Evolutionary conservation across 1,284 basidiomycete genomes (phyloP).

Genomic region (Meripilus lineatus): DNA sequence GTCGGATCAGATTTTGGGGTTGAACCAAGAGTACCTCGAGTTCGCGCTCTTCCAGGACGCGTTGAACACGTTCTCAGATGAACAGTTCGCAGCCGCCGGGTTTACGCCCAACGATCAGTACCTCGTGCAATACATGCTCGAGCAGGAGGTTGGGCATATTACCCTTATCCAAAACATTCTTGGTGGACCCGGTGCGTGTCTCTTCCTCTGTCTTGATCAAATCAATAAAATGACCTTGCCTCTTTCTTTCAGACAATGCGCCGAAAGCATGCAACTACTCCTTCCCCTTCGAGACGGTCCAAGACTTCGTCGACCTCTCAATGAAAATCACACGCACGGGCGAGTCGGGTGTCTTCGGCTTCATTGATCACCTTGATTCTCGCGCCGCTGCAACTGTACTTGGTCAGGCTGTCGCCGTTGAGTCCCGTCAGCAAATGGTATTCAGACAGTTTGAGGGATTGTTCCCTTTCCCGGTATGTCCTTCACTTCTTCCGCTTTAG

Average conservation of each 20-base stretch:
- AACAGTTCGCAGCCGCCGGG: conserved; percentile 55
- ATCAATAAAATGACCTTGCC: too few relatives aligned
- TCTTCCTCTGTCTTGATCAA: too few relatives aligned
- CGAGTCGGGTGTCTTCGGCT: conserved; percentile 60
- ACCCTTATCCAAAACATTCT: conserved; percentile 45
- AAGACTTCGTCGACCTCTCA: conserved; percentile 59
- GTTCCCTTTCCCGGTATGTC: conserved; percentile 53
- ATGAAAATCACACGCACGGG: conserved; percentile 53
- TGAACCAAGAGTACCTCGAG: conserved; percentile 62
- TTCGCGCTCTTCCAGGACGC: conserved; percentile 62
- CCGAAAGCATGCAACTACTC: conserved; percentile 55
- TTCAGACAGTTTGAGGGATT: conserved; percentile 63
- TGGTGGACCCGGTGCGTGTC: too few relatives aligned
- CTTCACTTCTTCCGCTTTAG: too few relatives aligned
- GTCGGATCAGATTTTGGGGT: conserved; percentile 45
- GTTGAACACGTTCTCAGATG: conserved; percentile 45
- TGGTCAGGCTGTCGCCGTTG: conserved; percentile 58
- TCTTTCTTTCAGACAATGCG: conserved; percentile 22
- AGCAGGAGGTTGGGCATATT: conserved; percentile 56
- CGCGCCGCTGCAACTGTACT: conserved; percentile 51
- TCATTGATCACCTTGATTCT: conserved; percentile 59
- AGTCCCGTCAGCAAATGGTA: conserved; percentile 63
- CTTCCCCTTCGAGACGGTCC: conserved; percentile 56
- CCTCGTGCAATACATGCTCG: conserved; percentile 53
- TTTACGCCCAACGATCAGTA: conserved; percentile 48